phyloP scores from a whole-genome alignment of 1,284 basidiomycete species.

The Gymnopus androsaceus region DNA sequence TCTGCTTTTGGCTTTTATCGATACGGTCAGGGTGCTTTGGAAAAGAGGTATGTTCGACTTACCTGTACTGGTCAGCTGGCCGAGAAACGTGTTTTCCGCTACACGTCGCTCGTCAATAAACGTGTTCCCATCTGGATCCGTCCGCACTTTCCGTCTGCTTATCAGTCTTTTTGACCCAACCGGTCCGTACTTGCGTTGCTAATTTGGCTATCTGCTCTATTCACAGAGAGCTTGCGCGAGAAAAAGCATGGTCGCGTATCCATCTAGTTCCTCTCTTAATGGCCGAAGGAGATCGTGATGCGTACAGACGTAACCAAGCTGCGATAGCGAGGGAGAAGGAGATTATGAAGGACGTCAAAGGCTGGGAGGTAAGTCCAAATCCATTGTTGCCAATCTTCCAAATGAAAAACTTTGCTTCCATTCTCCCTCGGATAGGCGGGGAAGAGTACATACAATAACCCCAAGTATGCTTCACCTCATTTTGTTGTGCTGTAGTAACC shows the following conservation, averaged over 20 bases:
- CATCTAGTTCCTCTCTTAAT: slow-evolving; percentile 90
- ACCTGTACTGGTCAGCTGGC: slow-evolving; percentile 52
- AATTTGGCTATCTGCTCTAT: slow-evolving; percentile 19
- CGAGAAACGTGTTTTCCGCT: slow-evolving; percentile 57
- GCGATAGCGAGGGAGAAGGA: slow-evolving; percentile 79
- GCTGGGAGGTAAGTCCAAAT: slow-evolving; percentile 78
- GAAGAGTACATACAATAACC: slow-evolving; percentile 85
- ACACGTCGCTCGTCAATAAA: slow-evolving; percentile 58
- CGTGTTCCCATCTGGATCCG: slow-evolving; percentile 64
- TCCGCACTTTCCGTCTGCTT: slow-evolving; percentile 49
- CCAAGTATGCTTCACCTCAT: slow-evolving; percentile 73
- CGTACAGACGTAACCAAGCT: slow-evolving; percentile 83
- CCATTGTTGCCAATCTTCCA: slow-evolving; percentile 2
- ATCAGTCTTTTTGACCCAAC: slow-evolving; percentile 35
- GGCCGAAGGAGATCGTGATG: slow-evolving; percentile 92
- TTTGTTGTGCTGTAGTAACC: slow-evolving; percentile 58
- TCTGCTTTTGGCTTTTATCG: slow-evolving; percentile 94
- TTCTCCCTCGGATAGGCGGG: slow-evolving; percentile 43
- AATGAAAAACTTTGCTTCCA: slow-evolving; percentile 24
- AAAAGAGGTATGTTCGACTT: slow-evolving; percentile 76
- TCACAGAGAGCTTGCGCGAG: slow-evolving; percentile 87
- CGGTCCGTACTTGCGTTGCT: slow-evolving; percentile 39
- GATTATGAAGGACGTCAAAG: slow-evolving; percentile 95
- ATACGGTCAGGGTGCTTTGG: slow-evolving; percentile 86
- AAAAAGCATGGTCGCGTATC: slow-evolving; percentile 95